Evolutionary conservation across 2,329 filamentous ascomycete species (phyloP).

Genomic region (Penicillium occitanis): DNA sequence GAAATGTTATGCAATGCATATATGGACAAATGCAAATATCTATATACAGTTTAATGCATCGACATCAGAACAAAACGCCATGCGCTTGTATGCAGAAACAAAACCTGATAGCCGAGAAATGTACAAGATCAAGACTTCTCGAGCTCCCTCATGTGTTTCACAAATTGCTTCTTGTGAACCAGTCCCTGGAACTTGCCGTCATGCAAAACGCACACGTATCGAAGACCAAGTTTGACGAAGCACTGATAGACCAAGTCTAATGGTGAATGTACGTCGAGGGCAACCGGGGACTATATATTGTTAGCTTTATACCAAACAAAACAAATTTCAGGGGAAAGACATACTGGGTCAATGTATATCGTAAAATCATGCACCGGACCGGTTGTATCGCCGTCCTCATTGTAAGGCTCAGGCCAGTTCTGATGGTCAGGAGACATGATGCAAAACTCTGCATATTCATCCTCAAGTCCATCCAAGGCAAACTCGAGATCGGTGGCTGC

Average conservation of each 20-base stretch:
- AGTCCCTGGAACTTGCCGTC: conserved; percentile 86
- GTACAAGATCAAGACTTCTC: conserved; percentile 27
- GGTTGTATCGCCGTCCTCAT: conserved; percentile 49
- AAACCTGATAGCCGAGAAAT: not conserved
- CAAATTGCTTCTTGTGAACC: conserved; percentile 97
- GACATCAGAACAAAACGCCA: conserved; percentile 16
- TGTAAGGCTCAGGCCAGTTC: conserved; percentile 4
- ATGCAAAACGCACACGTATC: conserved; percentile 85
- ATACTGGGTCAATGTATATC: conserved; percentile 80
- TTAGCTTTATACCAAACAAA: conserved; percentile 21
- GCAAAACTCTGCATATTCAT: conserved; percentile 71
- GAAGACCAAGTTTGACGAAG: conserved; percentile 87
- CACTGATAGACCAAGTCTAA: conserved; percentile 97
- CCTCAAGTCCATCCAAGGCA: conserved; percentile 77
- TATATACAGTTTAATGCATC: conserved; percentile 3
- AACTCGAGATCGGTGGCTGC: conserved; percentile 92
- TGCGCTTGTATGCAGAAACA: conserved; percentile 18
- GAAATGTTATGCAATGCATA: not conserved
- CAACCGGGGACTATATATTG: conserved; percentile 66
- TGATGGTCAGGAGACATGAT: conserved; percentile 67
- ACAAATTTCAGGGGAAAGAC: conserved; percentile 30
- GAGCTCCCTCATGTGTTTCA: conserved; percentile 76
- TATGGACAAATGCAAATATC: conserved; percentile 10
- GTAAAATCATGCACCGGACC: conserved; percentile 80
- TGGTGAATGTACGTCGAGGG: conserved; percentile 82